A percentile compares a stretch with the other conserved stretches of the same genome.
These are phyloP conservation scores for Phlyctochytrium bullatum DNA, from an alignment of 192 early-diverging fungal genomes.

Conservation along the genomic window DNA sequence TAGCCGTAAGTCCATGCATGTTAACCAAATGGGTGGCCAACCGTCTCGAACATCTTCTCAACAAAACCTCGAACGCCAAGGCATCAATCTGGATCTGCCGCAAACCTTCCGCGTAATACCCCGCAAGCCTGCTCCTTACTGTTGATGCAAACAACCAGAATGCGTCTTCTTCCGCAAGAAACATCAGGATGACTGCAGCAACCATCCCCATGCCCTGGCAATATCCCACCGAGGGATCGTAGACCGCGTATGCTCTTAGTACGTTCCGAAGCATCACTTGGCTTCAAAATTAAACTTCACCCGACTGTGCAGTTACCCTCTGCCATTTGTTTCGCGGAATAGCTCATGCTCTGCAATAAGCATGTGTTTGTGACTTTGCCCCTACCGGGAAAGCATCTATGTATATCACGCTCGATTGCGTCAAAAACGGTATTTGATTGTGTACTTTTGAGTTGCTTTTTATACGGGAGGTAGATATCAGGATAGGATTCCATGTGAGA, in stretches of 20 bases:
- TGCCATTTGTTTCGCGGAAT: conserved; percentile 66
- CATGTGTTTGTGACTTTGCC: not conserved
- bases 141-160: conserved; percentile 87
- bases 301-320: conserved; percentile 24
- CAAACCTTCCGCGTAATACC: conserved; percentile 75
- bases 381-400: conserved; percentile 76
- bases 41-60: conserved; percentile 65
- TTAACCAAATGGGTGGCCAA: conserved; percentile 72
- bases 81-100: conserved; percentile 78
- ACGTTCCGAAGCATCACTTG: conserved; percentile 77
- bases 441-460: not conserved
- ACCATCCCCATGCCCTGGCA: conserved; percentile 96
- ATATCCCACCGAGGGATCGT: conserved; percentile 84
- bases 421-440: conserved; percentile 57
- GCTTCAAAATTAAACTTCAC: conserved; percentile 29
- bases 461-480: too few species aligned
- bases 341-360: conserved; percentile 64
- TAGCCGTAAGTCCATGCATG: too few species aligned
- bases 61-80: conserved; percentile 71
- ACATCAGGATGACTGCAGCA: conserved; percentile 88
- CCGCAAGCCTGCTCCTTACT: conserved; percentile 69
- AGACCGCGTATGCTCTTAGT: conserved; percentile 82
- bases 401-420: conserved; percentile 87
- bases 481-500: too few species aligned
- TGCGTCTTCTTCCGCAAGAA: conserved; percentile 75